phyloP scores from a whole-genome alignment of 2,329 filamentous ascomycete genomes.

The Rhynchosporium secalis region DNA sequence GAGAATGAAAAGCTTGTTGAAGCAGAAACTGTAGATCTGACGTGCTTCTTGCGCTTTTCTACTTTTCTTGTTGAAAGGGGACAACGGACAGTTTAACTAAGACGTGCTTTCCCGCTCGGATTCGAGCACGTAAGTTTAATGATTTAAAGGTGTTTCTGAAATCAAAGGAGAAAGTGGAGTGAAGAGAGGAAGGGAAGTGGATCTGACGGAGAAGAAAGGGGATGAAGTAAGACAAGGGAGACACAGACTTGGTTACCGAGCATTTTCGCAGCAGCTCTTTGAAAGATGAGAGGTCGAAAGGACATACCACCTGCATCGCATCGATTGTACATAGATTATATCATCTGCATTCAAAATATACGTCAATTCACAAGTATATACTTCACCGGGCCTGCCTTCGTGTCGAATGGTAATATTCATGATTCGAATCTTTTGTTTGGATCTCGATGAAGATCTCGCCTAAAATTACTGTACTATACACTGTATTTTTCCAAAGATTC shows the following conservation, averaged over 20 bases:
- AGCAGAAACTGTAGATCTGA: conserved; percentile 65
- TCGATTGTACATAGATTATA: conserved; percentile 3
- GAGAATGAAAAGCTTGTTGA: conserved; percentile 77
- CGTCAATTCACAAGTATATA: neutral
- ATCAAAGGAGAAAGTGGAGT: neutral
- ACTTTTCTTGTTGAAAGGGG: neutral
- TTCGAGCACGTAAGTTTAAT: neutral
- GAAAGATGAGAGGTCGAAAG: neutral
- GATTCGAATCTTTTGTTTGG: neutral
- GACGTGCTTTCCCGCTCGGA: neutral
- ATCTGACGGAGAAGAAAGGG: neutral
- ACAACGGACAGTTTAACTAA: neutral
- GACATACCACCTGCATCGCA: neutral
- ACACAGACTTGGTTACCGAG: conserved; percentile 1
- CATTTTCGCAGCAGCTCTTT: neutral
- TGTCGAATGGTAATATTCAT: too few relatives aligned
- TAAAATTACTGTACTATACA: neutral
- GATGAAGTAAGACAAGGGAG: neutral
- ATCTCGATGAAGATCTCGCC: neutral
- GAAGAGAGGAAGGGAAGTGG: neutral
- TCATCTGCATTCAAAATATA: too few relatives aligned
- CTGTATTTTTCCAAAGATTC: neutral
- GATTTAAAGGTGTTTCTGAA: neutral
- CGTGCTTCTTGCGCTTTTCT: neutral
- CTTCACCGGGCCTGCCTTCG: neutral